Base-by-base conservation (phyloP, 2,329 filamentous ascomycete genomes). In the Xylariaceae sp. region DNA sequence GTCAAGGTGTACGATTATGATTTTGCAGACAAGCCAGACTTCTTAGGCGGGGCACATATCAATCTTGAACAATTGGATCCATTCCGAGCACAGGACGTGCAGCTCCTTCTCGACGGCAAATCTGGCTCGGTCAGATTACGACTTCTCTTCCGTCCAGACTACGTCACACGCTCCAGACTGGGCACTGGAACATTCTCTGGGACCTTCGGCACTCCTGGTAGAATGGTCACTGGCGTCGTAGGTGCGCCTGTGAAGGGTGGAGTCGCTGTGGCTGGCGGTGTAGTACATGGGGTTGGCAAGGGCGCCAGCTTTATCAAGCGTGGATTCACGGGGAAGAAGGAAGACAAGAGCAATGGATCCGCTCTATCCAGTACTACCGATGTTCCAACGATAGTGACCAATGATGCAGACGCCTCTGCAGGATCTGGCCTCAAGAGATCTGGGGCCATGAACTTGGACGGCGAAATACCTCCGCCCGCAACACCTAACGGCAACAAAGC, bases 211-310 rank as follows among this genome's bases (percentile, higher is more conserved):
- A 80, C 86, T 1, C 90, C 94, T 28, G 89, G 89, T 44, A 92
- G 92, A 72, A 91, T 99, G 54, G 89, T 97, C 53, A 88, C 85
- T 12, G 84, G 84, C 57, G 84, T 88, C 47, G 85, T 83, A 28
- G 93, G 93, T 36, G 94, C 87, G 16, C 95, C 94, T n/a, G 87
- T 99, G 71, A 97, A 97, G 74, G 92, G 91, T 34, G 89, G 89
- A 31, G 88, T 85, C 51, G 87, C 88, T 36, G 92, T 90, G 36
- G 87, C 81, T 13, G 84, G 82, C 2, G 80, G 74, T 17, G 83
- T 90, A 2, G 87, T 87, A 18, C 88, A 90, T 53, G 87, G 88
- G 36, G 90, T 97, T 33, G 86, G 90, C 58, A 95, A 89, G 69
- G 93, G 91, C 42, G 94, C 91, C 6, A 92, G 89, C 0, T 97